Conservation (phyloP, 495 filamentous ascomycete genomes). For the Aspergillus mulundensis region DNA sequence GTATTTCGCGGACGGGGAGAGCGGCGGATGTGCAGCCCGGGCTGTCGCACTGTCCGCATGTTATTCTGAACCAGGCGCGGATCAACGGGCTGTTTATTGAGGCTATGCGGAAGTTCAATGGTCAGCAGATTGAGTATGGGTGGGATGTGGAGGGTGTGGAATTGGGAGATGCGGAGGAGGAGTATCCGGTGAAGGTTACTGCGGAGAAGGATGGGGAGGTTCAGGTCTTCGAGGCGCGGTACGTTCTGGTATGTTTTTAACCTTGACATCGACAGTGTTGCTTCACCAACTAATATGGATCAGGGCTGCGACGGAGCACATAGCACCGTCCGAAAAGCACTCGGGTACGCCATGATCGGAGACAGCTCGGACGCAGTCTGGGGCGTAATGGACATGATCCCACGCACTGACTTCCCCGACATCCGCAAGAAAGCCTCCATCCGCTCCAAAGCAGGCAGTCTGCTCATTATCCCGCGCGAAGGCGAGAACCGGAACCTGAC, state of each 20-base stretch:
- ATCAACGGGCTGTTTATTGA: slow-evolving; percentile 61
- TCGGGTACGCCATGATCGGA: slow-evolving; percentile 69
- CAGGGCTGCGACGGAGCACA: slow-evolving; percentile 79
- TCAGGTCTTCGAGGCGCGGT: slow-evolving; percentile 59
- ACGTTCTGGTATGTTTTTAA: slow-evolving; percentile 54
- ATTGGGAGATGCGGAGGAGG: slow-evolving; percentile 49
- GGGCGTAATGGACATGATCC: slow-evolving; percentile 82
- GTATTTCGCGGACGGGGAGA: slow-evolving; percentile 50
- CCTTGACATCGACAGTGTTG: background rate
- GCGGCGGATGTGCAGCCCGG: slow-evolving; percentile 60
- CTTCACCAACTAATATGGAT: background rate
- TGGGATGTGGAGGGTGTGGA: slow-evolving; percentile 51
- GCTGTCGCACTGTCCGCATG: slow-evolving; percentile 64
- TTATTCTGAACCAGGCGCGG: slow-evolving; percentile 74
- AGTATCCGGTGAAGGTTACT: slow-evolving; percentile 31
- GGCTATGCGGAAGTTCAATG: slow-evolving; percentile 41
- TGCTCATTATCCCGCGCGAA: slow-evolving; percentile 72
- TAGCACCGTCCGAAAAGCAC: slow-evolving; percentile 59
- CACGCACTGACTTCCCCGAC: slow-evolving; percentile 76
- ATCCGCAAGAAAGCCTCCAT: slow-evolving; percentile 69
- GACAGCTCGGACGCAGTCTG: slow-evolving; percentile 71
- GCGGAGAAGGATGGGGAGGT: slow-evolving; percentile 52
- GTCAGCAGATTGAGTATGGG: slow-evolving; percentile 57
- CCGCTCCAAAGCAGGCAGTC: slow-evolving; percentile 51
- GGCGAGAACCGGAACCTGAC: slow-evolving; percentile 58